Percentiles rank a stretch among this genome's conserved stretches.
Evolutionary conservation across 2,329 filamentous ascomycete species (phyloP).

Genomic region (Diaporthe citrichinensis): DNA sequence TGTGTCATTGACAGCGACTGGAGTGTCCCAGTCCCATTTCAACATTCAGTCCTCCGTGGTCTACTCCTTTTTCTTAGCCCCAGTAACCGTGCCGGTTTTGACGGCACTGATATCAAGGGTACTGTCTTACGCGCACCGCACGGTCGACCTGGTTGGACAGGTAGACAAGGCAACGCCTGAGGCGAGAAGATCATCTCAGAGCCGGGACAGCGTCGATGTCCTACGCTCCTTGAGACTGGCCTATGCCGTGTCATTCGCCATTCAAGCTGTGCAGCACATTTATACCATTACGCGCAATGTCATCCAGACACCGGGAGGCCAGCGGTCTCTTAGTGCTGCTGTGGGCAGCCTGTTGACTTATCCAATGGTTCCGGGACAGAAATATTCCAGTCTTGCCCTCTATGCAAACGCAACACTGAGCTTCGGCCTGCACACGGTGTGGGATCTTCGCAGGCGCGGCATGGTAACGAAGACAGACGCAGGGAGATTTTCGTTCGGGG

Average conservation of each 20-base stretch:
- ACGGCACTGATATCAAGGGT: slow-evolving; percentile 8
- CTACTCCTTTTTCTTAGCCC: slow-evolving; percentile 30
- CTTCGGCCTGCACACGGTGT: slow-evolving; percentile 36
- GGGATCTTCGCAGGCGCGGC: slow-evolving; percentile 33
- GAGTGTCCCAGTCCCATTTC: slow-evolving; percentile 33
- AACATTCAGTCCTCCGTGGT: slow-evolving; percentile 18
- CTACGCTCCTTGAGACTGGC: not conserved
- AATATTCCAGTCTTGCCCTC: not conserved
- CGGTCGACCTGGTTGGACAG: too few species aligned
- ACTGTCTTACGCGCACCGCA: not conserved
- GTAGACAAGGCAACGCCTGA: not conserved
- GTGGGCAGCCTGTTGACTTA: not conserved
- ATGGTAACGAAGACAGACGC: slow-evolving; percentile 16
- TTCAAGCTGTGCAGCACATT: slow-evolving; percentile 33
- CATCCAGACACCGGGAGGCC: not conserved
- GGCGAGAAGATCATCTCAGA: not conserved
- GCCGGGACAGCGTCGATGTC: not conserved
- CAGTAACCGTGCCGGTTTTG: slow-evolving; percentile 21
- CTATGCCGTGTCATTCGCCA: slow-evolving; percentile 20
- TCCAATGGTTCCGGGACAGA: not conserved
- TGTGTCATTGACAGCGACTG: slow-evolving; percentile 37
- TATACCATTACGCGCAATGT: not conserved
- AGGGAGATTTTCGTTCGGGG: slow-evolving; percentile 1
- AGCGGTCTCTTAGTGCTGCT: not conserved
- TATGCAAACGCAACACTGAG: slow-evolving; percentile 31